Evolutionary conservation across 2,329 filamentous ascomycete species (phyloP).

Genomic region (Phaeosphaeria sp.): DNA sequence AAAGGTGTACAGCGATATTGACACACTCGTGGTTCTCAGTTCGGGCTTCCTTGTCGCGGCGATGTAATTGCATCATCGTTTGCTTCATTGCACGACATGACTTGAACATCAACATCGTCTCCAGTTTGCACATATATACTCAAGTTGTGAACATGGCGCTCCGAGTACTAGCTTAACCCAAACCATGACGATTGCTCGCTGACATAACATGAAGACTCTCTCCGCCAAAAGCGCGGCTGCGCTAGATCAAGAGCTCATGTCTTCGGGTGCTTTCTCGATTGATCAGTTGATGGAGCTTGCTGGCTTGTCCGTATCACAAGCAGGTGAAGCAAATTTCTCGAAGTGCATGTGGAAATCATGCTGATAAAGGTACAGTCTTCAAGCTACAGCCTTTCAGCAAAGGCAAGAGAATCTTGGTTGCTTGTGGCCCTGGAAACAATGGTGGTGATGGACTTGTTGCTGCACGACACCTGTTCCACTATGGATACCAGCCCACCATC

Average conservation of each 20-base stretch:
- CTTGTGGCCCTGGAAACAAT: slow-evolving; percentile 85
- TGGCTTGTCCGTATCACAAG: slow-evolving; percentile 90
- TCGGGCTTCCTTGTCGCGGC: slow-evolving; percentile 15
- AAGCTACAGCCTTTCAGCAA: slow-evolving; percentile 77
- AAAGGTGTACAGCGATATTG: neutral
- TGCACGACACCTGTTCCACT: slow-evolving; percentile 88
- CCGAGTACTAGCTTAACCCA: neutral
- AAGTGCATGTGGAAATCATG: neutral
- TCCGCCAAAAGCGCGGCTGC: slow-evolving; percentile 86
- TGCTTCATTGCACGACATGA: neutral
- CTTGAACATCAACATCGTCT: neutral
- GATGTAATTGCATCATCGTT: slow-evolving; percentile 39
- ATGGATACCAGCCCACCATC: slow-evolving; percentile 85
- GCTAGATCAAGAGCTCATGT: slow-evolving; percentile 94
- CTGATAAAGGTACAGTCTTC: slow-evolving; percentile 67
- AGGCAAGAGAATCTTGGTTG: slow-evolving; percentile 78
- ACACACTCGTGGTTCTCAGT: neutral
- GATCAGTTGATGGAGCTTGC: slow-evolving; percentile 98
- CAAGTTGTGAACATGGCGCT: slow-evolving; percentile 20
- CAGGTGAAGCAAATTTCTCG: slow-evolving; percentile 61
- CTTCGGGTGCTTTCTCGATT: slow-evolving; percentile 82
- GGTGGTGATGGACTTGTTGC: slow-evolving; percentile 93
- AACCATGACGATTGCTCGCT: neutral
- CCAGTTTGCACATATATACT: neutral
- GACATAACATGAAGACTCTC: slow-evolving; percentile 69